A percentile compares a stretch with the other conserved stretches of the same genome.
These are phyloP conservation scores for Lindgomyces ingoldianus DNA, from an alignment of 495 filamentous ascomycete species.

Conservation along the genomic window DNA sequence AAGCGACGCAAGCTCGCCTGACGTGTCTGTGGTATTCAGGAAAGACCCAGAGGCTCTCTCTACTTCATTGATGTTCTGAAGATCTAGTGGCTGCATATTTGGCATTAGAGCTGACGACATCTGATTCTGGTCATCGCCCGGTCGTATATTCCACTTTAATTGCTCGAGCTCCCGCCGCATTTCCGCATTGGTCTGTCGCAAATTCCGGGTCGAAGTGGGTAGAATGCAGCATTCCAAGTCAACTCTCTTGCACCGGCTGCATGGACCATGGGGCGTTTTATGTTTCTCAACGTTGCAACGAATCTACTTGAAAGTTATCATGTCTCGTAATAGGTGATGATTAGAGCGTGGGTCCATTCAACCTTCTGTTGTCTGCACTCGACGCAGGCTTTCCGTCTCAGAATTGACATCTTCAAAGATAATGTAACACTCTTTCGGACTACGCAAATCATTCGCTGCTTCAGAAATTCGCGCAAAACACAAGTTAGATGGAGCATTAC, in stretches of 20 bases:
- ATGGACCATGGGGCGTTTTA: conserved; percentile 25
- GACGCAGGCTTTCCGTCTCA: conserved; percentile 29
- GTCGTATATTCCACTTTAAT: conserved; percentile 25
- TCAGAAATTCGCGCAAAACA: too few species aligned
- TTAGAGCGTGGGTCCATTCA: not conserved
- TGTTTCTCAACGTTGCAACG: conserved; percentile 34
- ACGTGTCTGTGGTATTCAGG: not conserved
- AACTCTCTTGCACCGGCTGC: conserved; percentile 24
- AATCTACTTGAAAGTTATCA: conserved; percentile 10
- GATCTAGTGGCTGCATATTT: not conserved
- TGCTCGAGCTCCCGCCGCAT: conserved; percentile 35
- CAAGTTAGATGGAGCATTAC: not conserved
- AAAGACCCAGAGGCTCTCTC: not conserved
- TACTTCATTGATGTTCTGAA: not conserved
- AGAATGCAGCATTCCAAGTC: conserved; percentile 29
- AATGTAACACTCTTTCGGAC: too few species aligned
- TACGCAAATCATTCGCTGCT: too few species aligned
- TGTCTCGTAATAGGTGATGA: not conserved
- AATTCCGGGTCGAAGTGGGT: conserved; percentile 29
- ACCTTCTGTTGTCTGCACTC: conserved; percentile 37
- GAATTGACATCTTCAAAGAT: conserved; percentile 8
- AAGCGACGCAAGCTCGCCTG: not conserved
- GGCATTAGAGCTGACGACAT: conserved; percentile 1
- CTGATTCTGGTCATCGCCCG: conserved; percentile 9
- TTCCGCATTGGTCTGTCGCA: conserved; percentile 34